Conservation (phyloP, 306 rosid genomes). For the Erythrophleum fordii region DNA sequence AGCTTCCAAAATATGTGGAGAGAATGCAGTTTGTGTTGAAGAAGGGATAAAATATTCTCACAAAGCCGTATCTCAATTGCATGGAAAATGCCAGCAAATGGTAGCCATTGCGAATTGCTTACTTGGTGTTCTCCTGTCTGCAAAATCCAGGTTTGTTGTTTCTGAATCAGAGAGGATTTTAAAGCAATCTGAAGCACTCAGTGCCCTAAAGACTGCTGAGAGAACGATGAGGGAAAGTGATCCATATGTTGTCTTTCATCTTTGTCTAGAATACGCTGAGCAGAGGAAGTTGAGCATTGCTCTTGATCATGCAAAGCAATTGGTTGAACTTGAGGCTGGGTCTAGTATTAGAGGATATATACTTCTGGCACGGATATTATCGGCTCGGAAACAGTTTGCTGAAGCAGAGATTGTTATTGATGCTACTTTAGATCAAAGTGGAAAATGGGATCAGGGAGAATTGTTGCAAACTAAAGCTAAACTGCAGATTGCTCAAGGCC, state of each 20-base stretch:
- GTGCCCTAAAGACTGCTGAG: conserved; percentile 62
- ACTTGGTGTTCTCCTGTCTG: conserved; percentile 72
- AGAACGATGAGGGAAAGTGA: conserved; percentile 61
- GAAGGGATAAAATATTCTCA: conserved; percentile 65
- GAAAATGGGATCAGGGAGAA: conserved; percentile 91
- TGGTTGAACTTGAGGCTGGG: conserved; percentile 78
- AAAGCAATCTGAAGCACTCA: conserved; percentile 71
- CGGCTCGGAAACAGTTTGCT: conserved; percentile 70
- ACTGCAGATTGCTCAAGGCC: conserved; percentile 80
- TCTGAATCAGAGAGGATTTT: conserved; percentile 72
- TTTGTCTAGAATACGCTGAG: conserved; percentile 89
- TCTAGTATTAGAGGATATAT: conserved; percentile 55
- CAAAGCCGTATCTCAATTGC: conserved; percentile 60
- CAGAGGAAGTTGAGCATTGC: conserved; percentile 77
- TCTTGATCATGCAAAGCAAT: conserved; percentile 66
- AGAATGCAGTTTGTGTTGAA: conserved; percentile 53
- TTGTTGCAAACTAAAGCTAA: conserved; percentile 84
- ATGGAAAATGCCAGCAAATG: conserved; percentile 67
- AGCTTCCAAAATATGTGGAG: conserved; percentile 87
- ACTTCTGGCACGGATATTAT: conserved; percentile 80
- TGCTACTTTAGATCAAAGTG: conserved; percentile 88
- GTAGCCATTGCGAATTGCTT: conserved; percentile 66
- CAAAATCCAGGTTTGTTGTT: conserved; percentile 55
- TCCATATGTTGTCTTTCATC: conserved; percentile 71
- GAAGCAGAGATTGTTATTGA: conserved; percentile 84